Percentiles rank a stretch among this genome's conserved stretches.
Evolutionary conservation across 2,329 filamentous ascomycete genomes (phyloP).

Genomic region (Dryadomyces sulphureus): DNA sequence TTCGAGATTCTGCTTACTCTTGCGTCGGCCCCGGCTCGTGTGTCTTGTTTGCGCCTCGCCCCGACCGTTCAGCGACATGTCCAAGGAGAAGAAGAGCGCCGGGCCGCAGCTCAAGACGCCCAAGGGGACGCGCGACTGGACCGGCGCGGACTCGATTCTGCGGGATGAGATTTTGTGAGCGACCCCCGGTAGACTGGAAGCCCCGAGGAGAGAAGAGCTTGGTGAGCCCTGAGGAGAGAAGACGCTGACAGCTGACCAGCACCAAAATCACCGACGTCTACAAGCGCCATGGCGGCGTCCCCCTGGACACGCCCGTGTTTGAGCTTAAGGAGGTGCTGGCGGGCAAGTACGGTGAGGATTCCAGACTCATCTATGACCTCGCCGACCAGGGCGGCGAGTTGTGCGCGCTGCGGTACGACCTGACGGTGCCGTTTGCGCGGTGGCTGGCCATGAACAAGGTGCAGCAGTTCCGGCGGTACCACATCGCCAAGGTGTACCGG

Average conservation of each 20-base stretch:
- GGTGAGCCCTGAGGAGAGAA: too few species aligned
- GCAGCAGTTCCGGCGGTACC: conserved; percentile 80
- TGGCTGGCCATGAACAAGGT: conserved; percentile 88
- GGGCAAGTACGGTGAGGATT: conserved; percentile 48
- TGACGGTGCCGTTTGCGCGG: conserved; percentile 53
- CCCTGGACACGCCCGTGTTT: conserved; percentile 61
- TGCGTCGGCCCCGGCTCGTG: too few species aligned
- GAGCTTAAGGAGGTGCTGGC: conserved; percentile 58
- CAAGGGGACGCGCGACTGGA: conserved; percentile 64
- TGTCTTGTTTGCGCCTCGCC: background rate
- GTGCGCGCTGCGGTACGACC: conserved; percentile 66
- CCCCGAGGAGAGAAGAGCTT: too few species aligned
- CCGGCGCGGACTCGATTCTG: conserved; percentile 51
- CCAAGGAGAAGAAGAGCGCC: conserved; percentile 11
- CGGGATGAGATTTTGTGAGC: conserved; percentile 48
- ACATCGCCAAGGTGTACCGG: conserved; percentile 81
- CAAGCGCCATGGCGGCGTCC: conserved; percentile 50
- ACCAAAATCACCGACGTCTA: conserved; percentile 11
- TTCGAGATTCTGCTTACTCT: too few species aligned
- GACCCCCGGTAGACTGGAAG: background rate
- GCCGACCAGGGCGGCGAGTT: conserved; percentile 73
- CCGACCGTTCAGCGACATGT: background rate
- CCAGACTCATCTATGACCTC: conserved; percentile 57
- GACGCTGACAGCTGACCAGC: background rate
- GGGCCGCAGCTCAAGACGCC: conserved; percentile 50